These are phyloP conservation scores for Nicotiana tabacum DNA, from an alignment of 257 asterid genomes.

Conservation along the genomic window DNA sequence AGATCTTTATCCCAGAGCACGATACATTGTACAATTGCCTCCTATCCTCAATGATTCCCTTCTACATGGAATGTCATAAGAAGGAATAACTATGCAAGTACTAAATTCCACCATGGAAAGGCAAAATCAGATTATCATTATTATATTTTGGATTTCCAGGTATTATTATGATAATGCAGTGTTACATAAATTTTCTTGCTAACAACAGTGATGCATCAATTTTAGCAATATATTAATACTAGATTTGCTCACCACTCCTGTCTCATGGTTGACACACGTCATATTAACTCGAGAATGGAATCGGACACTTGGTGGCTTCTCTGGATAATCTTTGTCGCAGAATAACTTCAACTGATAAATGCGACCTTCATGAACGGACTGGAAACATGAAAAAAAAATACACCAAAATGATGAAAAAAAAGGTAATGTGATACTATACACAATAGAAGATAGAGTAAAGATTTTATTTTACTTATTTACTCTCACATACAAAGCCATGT, in stretches of 20 bases:
- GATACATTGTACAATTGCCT: neutral
- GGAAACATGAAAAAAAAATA: conserved; percentile 11
- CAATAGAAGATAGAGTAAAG: neutral
- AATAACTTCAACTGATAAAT: conserved; percentile 82
- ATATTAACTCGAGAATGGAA: conserved; percentile 81
- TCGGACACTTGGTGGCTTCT: conserved; percentile 88
- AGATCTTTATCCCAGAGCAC: neutral
- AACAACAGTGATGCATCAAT: neutral
- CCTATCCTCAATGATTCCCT: neutral
- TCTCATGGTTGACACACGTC: conserved; percentile 74
- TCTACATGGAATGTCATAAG: neutral
- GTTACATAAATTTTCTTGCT: neutral
- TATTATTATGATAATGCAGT: neutral
- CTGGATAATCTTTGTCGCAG: conserved; percentile 93
- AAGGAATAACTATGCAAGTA: neutral
- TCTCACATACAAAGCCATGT: neutral
- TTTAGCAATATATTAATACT: neutral
- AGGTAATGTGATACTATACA: neutral
- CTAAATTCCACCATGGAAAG: neutral
- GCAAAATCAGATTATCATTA: neutral
- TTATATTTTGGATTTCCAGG: neutral
- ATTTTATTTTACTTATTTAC: neutral
- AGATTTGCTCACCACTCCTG: conserved; percentile 55
- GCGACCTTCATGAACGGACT: conserved; percentile 92
- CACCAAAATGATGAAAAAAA: neutral